Base-by-base conservation (phyloP, 2,329 filamentous ascomycete species). In the Diplodia scrobiculata region DNA sequence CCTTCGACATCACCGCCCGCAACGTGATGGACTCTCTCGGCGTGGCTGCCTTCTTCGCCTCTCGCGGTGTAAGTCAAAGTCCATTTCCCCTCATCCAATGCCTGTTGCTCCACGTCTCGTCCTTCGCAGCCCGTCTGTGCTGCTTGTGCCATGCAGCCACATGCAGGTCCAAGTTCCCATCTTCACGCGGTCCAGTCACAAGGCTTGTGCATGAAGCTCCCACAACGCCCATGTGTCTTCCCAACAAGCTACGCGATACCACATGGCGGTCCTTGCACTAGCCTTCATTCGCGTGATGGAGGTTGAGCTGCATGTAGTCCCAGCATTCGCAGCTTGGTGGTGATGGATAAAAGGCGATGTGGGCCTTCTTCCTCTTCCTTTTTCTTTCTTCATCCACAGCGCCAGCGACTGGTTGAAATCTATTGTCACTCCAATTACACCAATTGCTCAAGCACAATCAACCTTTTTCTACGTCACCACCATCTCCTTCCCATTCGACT, bases 11-110 rank as follows among this genome's bases (percentile, higher is more conserved):
- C 21, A 72, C 74, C 36, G 69, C 77, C 54, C 76, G 75, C 72
- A 77, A 76, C 67, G 70, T 78, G 27, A 74, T 74, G 6, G 76
- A 78, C 51, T 73, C 74, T 45, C 69, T 78, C 27, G 75, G 76
- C 52, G 67, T 76, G 14, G 67, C 59, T 36, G 76, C 76, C 25
- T 77, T 74, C 75, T 75, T 73, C 52, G 60, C 68, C 38, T 74
- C 75, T 67, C 76, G 75, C 67, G 76, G 76, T 67, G 75, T 78
- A 76, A 68, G 68, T 68, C 66, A 58, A 38, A 21, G 4, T 25
- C 41, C 32, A 19, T 29, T 52, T 45, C 41, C 58, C 13, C 25
- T 45, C 34, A 21, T 47, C 2, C 38, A 27, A 36, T 45, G n/a
- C 19, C 25, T 32, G 7, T 25, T 65, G 7, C 41, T 10, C 29